Base-by-base conservation (phyloP, 2,329 filamentous ascomycete genomes). In the Colletotrichum endophyticum region DNA sequence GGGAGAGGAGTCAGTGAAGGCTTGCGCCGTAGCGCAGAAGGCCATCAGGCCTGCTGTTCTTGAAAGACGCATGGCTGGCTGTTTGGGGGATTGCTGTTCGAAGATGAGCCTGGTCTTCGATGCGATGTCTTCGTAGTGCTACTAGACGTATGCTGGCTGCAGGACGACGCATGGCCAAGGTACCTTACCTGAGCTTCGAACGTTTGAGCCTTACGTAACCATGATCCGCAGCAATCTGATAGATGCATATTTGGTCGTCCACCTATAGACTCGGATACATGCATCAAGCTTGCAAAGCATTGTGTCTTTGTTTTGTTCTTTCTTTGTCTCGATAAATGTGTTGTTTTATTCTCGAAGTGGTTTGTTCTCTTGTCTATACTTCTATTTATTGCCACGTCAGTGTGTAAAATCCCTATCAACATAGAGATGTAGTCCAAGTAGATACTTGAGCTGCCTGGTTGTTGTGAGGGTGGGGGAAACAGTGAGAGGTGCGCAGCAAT, bases 1-100 rank as follows among this genome's bases (percentile, higher is more conserved):
- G 22, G 97, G 96, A 71, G 95, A 96, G 3, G 96, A 95, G 85
- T 98, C 94, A 78, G 92, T 92, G 84, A 98, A 97, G 30, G 95
- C 96, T 77, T 92, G 87, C 61, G 90, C 92, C 28, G 89, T 88
- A 76, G 91, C 89, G 79, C 91, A 88, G 81, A 91, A 85, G 79
- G 89, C 89, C 82, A 91, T 85, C 67, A 91, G 82, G 79, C 88
- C 84, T 76, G 88, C 85, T 81, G 89, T 81, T 82, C 86, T 83
- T 72, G 89, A 89, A 81, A 89, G 82, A 88, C 89, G 91, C 92
- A 93, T 93, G 78, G 80, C 49, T 69, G 74, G 39, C 64, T 77
- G 70, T 62, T 78, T 61, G 19, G 75, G 63, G 22, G 59, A 25
- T 70, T 63, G 57, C 44, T 61, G 73, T 62, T 69, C 61, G 36